Evolutionary conservation across 2,329 filamentous ascomycete species (phyloP).

Genomic region (Colletotrichum sp.): DNA sequence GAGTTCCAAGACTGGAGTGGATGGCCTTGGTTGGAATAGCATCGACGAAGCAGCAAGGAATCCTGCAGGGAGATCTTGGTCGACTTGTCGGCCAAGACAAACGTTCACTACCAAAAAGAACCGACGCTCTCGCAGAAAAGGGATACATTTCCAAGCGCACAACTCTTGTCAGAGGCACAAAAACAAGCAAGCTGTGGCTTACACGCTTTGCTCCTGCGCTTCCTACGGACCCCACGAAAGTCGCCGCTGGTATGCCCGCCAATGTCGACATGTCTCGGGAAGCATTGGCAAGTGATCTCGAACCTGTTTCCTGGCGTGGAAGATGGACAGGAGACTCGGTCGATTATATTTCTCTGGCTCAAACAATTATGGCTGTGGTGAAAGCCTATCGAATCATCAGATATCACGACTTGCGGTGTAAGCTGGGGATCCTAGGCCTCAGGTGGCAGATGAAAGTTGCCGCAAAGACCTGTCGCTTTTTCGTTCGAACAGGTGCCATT

Average conservation of each 20-base stretch:
- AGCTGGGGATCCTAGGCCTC: constrained; percentile 60
- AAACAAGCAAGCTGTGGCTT: constrained; percentile 69
- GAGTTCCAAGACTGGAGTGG: constrained; percentile 65
- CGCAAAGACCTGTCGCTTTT: constrained; percentile 62
- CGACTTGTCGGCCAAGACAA: constrained; percentile 66
- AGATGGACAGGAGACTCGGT: constrained; percentile 64
- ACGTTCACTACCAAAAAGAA: constrained; percentile 66
- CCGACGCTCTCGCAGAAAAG: constrained; percentile 62
- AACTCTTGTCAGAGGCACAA: constrained; percentile 61
- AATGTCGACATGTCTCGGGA: constrained; percentile 29
- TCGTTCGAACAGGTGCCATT: constrained; percentile 60
- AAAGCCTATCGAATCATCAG: constrained; percentile 65
- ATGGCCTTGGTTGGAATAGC: constrained; percentile 63
- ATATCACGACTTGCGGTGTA: constrained; percentile 61
- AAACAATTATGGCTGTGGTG: constrained; percentile 61
- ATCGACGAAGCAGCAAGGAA: constrained; percentile 57
- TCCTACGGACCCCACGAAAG: constrained; percentile 30
- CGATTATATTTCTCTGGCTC: constrained; percentile 62
- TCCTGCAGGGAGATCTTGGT: constrained; percentile 65
- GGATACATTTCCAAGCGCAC: constrained; percentile 68
- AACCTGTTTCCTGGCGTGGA: constrained; percentile 60
- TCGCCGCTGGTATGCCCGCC: neutral
- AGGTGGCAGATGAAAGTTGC: constrained; percentile 66
- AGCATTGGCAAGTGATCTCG: constrained; percentile 41
- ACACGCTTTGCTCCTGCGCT: constrained; percentile 57